Conservation (phyloP, 371 early-diverging fungal species). For the Lichtheimia ramosa region DNA sequence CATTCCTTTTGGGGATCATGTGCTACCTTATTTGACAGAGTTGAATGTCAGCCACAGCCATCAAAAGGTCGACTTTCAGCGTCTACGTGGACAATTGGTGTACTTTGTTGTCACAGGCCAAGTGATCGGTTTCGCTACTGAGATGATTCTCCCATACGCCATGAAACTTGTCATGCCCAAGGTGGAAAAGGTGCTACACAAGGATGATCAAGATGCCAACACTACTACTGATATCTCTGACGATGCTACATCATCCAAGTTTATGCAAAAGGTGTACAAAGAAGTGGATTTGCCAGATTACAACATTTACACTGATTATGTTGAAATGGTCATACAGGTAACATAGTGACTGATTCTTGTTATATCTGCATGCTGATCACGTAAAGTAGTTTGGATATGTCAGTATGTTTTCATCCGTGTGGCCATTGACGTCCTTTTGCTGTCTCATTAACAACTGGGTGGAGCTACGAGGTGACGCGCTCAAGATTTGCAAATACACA, state of each 20-base stretch:
- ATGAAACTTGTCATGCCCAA: slow-evolving; percentile 43
- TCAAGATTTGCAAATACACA: slow-evolving; percentile 81
- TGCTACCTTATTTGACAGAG: slow-evolving; percentile 39
- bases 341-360: not conserved
- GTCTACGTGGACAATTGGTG: slow-evolving; percentile 69
- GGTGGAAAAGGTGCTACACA: slow-evolving; percentile 31
- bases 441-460: slow-evolving; percentile 86
- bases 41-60: slow-evolving; percentile 46
- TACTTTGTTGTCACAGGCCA: slow-evolving; percentile 87
- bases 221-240: slow-evolving; percentile 16
- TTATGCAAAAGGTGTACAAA: slow-evolving; percentile 49
- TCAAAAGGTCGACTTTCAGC: slow-evolving; percentile 54
- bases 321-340: slow-evolving; percentile 89
- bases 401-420: slow-evolving; percentile 81
- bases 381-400: slow-evolving; percentile 78
- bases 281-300: slow-evolving; percentile 72
- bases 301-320: slow-evolving; percentile 85
- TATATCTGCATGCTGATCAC: not conserved
- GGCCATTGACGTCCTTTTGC: slow-evolving; percentile 81
- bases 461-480: slow-evolving; percentile 86
- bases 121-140: slow-evolving; percentile 71
- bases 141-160: slow-evolving; percentile 72
- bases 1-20: slow-evolving; percentile 73
- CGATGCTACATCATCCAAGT: slow-evolving; percentile 28
- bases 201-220: slow-evolving; percentile 16